These are phyloP conservation scores for Sporisorium reilianum DNA, from an alignment of 1,284 basidiomycete species.

Conservation along the genomic window DNA sequence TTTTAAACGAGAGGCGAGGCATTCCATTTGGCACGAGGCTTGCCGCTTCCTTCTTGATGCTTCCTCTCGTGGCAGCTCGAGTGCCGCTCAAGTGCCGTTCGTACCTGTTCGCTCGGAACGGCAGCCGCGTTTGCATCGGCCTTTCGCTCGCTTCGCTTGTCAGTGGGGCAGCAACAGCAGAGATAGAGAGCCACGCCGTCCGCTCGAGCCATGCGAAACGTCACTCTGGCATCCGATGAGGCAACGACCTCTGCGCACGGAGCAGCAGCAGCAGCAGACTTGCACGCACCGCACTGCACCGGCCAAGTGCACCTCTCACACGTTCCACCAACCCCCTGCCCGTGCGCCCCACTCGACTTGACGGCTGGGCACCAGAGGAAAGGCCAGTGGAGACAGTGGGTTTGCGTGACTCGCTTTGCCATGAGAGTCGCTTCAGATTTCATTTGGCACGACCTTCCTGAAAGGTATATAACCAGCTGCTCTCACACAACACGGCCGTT, in stretches of 20 bases:
- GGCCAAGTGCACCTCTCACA: background rate
- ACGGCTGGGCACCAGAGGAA: background rate
- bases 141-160: constrained; percentile 5
- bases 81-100: constrained; percentile 2
- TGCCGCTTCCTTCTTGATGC: background rate
- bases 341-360: background rate
- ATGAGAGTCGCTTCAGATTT: background rate
- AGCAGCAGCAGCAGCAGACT: constrained; percentile 2
- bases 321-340: background rate
- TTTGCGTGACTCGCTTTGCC: background rate
- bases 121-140: background rate
- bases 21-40: background rate
- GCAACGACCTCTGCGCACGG: constrained; percentile 10
- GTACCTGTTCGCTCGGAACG: background rate
- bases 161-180: no score
- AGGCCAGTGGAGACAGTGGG: background rate
- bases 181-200: background rate
- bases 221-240: constrained; percentile 11
- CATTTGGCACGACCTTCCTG: background rate
- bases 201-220: background rate
- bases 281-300: constrained; percentile 4
- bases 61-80: background rate
- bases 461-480: constrained; percentile 10
- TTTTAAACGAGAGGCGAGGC: background rate
- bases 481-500: no score